A percentile compares a stretch with the other conserved stretches of the same genome.
These are phyloP conservation scores for Yamadazyma mexicana DNA, from an alignment of 1,139 yeast species.

Conservation along the genomic window DNA sequence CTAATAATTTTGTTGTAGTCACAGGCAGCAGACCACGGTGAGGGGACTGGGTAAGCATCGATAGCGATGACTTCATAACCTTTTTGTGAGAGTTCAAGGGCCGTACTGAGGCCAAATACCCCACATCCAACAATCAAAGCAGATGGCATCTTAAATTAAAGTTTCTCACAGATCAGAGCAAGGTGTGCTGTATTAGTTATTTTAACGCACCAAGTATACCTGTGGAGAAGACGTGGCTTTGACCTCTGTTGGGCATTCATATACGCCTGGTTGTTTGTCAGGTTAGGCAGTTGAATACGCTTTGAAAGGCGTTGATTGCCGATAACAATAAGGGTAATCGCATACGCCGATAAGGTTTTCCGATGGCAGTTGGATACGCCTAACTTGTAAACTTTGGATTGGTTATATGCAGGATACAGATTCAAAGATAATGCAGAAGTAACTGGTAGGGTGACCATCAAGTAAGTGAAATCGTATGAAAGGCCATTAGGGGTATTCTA, in stretches of 20 bases:
- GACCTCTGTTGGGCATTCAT: too few relatives aligned
- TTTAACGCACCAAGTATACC: too few relatives aligned
- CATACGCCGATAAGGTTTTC: too few relatives aligned
- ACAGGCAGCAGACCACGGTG: constrained; percentile 49
- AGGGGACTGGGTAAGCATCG: constrained; percentile 44
- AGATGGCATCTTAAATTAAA: neutral
- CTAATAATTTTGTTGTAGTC: constrained; percentile 51
- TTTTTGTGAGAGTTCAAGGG: constrained; percentile 17
- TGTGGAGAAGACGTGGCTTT: too few relatives aligned
- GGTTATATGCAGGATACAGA: neutral
- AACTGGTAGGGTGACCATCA: too few relatives aligned
- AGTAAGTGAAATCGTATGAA: neutral
- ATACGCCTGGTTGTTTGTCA: too few relatives aligned
- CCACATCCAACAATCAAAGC: constrained; percentile 23
- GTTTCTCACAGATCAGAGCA: neutral
- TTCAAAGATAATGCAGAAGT: too few relatives aligned
- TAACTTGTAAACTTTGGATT: neutral
- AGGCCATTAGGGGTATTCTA: too few relatives aligned
- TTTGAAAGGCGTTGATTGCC: neutral
- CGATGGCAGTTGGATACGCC: neutral
- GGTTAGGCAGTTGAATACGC: constrained; percentile 1
- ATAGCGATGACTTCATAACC: constrained; percentile 21
- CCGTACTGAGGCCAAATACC: constrained; percentile 21
- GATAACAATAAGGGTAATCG: neutral
- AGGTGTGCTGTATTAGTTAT: neutral